These are phyloP conservation scores for Aspergillus brunneoviolaceus DNA, from an alignment of 2,329 filamentous ascomycete genomes.

Conservation along the genomic window DNA sequence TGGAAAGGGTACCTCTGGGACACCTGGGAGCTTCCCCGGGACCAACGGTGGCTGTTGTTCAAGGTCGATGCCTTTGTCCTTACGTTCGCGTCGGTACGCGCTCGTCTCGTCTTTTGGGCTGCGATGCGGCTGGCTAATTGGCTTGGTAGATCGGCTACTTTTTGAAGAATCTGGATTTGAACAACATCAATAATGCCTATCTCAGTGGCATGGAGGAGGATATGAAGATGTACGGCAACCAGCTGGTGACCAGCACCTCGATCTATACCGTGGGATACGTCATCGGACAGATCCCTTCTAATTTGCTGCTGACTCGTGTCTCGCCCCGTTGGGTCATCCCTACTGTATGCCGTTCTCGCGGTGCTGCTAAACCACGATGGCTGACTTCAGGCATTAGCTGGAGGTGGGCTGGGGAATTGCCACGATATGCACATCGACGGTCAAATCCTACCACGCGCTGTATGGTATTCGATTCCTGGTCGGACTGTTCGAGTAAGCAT, in stretches of 20 bases:
- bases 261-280: slow-evolving; percentile 50
- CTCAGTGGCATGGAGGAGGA: slow-evolving; percentile 41
- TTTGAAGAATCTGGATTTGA: slow-evolving; percentile 39
- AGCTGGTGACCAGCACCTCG: slow-evolving; percentile 40
- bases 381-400: slow-evolving; percentile 13
- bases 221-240: slow-evolving; percentile 35
- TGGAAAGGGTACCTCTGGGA: slow-evolving; percentile 27
- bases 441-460: slow-evolving; percentile 24
- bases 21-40: slow-evolving; percentile 21
- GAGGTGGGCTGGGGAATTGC: slow-evolving; percentile 34
- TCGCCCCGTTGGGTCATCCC: slow-evolving; percentile 47
- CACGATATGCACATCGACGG: slow-evolving; percentile 22
- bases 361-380: not conserved
- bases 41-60: slow-evolving; percentile 29
- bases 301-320: slow-evolving; percentile 47
- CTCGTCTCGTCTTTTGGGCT: not conserved
- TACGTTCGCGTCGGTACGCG: slow-evolving; percentile 22
- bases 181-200: slow-evolving; percentile 46
- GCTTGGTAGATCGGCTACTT: slow-evolving; percentile 26
- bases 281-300: slow-evolving; percentile 45
- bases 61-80: slow-evolving; percentile 32
- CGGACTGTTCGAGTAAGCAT: slow-evolving; percentile 28
- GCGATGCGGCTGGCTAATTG: not conserved
- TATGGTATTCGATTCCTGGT: slow-evolving; percentile 29
- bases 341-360: slow-evolving; percentile 5